phyloP scores from a whole-genome alignment of 176 grass and related monocot species.

The Carex littledalei region DNA sequence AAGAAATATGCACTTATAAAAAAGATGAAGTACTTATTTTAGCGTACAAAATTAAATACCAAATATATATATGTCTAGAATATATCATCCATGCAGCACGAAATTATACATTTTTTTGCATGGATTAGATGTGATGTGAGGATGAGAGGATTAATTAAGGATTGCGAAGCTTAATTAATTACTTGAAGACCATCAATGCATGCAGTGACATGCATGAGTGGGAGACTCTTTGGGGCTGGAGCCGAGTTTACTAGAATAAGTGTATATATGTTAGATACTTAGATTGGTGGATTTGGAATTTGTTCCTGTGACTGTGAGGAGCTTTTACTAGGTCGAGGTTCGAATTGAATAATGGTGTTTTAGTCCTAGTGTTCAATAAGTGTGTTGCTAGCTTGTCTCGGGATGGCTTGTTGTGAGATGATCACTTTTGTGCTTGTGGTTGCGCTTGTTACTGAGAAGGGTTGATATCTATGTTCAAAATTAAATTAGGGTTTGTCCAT shows the following conservation, averaged over 20 bases:
- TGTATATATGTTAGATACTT: constrained; percentile 2
- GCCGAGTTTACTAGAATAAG: constrained; percentile 4
- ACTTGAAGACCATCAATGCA: constrained; percentile 3
- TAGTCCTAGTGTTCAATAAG: background rate
- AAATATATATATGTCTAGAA: no score
- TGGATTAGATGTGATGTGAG: constrained; percentile 26
- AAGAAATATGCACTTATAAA: no score
- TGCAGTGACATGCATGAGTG: constrained; percentile 6
- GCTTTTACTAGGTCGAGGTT: background rate
- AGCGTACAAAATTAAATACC: no score
- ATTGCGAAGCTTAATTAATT: background rate
- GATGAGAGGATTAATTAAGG: background rate
- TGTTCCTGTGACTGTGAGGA: background rate
- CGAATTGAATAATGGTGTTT: background rate
- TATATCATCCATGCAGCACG: no score
- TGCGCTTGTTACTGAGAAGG: no score
- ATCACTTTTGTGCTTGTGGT: no score
- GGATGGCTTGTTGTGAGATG: no score
- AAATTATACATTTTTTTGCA: background rate
- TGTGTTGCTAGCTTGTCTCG: no score
- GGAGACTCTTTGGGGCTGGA: background rate
- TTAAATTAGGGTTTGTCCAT: no score
- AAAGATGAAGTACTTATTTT: no score
- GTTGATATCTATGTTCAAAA: no score
- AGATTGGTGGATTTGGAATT: background rate